Evolutionary conservation across 192 early-diverging fungal genomes (phyloP), one percentile per base, ranked within the genome.

Genomic region (Rhizoclosmatium sp.): DNA sequence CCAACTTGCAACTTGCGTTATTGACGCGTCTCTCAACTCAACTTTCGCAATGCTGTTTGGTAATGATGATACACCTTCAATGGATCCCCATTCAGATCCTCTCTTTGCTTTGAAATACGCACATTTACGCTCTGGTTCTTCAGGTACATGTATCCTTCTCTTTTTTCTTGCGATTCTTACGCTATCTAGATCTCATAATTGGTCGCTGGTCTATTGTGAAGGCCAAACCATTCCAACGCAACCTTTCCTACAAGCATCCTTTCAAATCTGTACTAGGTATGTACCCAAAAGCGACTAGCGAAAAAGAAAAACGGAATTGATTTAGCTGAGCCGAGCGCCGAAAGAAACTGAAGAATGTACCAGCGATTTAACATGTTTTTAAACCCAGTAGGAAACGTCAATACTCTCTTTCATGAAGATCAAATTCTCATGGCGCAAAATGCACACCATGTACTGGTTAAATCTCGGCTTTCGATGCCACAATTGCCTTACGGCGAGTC

Each of bases 251-350:
- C 39, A 71, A 49, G 12, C 54, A 71, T 42, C 21, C 70, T 56
- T 71, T 71, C 70, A 71, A 49, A 42, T 47, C 51, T 21, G 5
- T 56, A 9, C 39, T 71, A n/a, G 70, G 70, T 64, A 64, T 9
- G 31, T 31, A 31, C 31, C 31, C 31, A 31, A 31, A 31, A 31
- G 31, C 31, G 31, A 31, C 31, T 31, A 31, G 31, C 31, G 31
- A 31, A 31, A 31, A 31, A 31, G 31, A 31, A 31, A 31, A 31
- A 31, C 31, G 31, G 31, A 31, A 31, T 31, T 31, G 31, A 31
- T 31, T 31, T 31, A 31, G 31, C 31, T 31, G 31, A 31, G 31
- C 31, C 31, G 31, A n/a, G 12, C 54, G 10, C 54, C 0, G 31
- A 31, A 31, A 31, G n/a, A n/a, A 31, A 31, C 31, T 31, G 31